phyloP scores from a whole-genome alignment of 148 eudicot species.

The Rhododendron mucronatum region DNA sequence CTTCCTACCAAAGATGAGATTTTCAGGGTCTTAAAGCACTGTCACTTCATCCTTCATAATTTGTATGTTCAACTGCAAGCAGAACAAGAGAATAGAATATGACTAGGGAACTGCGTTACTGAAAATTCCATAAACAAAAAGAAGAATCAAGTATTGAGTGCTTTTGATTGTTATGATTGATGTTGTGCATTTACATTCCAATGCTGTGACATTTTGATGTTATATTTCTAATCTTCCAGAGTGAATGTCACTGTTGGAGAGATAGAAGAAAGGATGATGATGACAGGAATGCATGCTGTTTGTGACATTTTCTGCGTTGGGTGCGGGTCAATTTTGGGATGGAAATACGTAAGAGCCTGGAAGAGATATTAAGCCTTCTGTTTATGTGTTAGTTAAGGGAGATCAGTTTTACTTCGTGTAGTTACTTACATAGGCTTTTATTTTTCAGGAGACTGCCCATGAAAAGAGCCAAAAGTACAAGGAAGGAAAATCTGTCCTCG shows the following conservation, averaged over 20 bases:
- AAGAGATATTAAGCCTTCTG: conserved; percentile 8
- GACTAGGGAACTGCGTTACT: neutral
- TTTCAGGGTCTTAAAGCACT: neutral
- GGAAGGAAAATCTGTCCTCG: conserved; percentile 47
- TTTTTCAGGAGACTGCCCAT: conserved; percentile 84
- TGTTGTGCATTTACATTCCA: neutral
- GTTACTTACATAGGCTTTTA: conserved; percentile 24
- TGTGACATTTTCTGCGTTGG: conserved; percentile 86
- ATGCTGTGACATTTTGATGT: neutral
- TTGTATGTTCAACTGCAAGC: neutral
- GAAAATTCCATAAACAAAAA: neutral
- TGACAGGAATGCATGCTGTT: conserved; percentile 82
- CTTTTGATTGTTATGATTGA: neutral
- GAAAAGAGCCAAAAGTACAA: conserved; percentile 90
- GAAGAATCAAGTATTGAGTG: neutral
- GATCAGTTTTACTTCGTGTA: neutral
- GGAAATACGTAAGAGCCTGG: conserved; percentile 65
- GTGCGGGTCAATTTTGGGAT: conserved; percentile 84
- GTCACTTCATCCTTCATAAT: neutral
- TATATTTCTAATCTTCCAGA: conserved; percentile 25
- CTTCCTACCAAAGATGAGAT: neutral
- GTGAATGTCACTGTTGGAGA: conserved; percentile 72
- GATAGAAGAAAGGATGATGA: conserved; percentile 77
- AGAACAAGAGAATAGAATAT: neutral
- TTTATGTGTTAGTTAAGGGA: conserved; percentile 6